A percentile compares a stretch with the other conserved stretches of the same genome.
Conservation (phyloP, 441 rosid genomes). For the Erodium texanum region DNA sequence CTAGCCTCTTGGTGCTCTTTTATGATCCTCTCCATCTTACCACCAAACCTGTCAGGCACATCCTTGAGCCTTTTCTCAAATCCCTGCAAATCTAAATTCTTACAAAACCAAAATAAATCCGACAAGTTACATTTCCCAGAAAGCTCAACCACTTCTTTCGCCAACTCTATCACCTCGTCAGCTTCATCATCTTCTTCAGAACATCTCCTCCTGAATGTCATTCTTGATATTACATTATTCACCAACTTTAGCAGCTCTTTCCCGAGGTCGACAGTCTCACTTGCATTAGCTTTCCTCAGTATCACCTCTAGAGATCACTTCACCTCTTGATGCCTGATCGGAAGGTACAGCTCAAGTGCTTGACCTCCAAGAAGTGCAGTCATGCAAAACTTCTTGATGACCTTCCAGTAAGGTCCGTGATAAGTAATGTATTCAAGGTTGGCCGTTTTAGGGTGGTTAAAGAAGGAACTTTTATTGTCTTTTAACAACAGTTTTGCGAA, state of each 20-base stretch:
- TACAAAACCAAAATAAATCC: constrained; percentile 36
- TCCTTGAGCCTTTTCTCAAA: constrained; percentile 28
- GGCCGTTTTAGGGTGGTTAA: constrained; percentile 22
- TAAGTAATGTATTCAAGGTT: constrained; percentile 36
- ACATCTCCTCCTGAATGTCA: constrained; percentile 32
- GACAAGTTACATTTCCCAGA: constrained; percentile 35
- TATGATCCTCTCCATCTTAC: constrained; percentile 33
- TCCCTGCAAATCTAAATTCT: constrained; percentile 43
- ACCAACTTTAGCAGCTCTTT: constrained; percentile 28
- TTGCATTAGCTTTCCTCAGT: constrained; percentile 21
- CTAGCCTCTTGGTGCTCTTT: constrained; percentile 27
- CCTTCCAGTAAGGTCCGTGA: constrained; percentile 49
- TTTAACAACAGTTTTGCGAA: constrained; percentile 45
- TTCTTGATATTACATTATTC: constrained; percentile 34
- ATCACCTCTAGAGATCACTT: constrained; percentile 17
- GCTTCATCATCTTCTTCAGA: constrained; percentile 29
- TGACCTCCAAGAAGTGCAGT: constrained; percentile 35
- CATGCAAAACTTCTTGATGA: constrained; percentile 45
- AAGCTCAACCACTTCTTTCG: constrained; percentile 27
- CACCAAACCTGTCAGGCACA: constrained; percentile 27
- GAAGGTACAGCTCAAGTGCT: constrained; percentile 23
- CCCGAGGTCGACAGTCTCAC: constrained; percentile 29
- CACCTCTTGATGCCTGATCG: constrained; percentile 29
- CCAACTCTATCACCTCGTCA: constrained; percentile 27
- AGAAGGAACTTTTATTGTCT: constrained; percentile 34